Evolutionary conservation across 148 eudicot genomes (phyloP), one percentile per base, ranked within the genome.

Genomic region (Silene conica): DNA sequence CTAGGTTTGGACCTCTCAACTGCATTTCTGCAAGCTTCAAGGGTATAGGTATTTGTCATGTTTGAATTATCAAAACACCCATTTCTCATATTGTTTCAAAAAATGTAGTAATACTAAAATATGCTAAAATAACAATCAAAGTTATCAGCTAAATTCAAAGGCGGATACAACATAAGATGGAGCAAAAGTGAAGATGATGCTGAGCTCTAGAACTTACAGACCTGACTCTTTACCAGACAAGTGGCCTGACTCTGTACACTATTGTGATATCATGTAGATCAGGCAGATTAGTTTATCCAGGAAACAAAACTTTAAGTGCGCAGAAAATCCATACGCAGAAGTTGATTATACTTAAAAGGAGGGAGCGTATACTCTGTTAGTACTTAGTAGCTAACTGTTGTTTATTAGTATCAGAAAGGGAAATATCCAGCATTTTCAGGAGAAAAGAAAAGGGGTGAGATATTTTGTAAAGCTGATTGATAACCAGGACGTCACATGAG

Each of bases 191-290:
- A 41, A 67, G 13, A 45, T 59, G 23, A 15, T 52, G 22, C 50
- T 48, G 71, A 68, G 57, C 22, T 43, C 54, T 67, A 67, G 15
- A 67, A 41, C 25, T 67, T 67, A 46, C 71, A 68, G 10, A 15
- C 46, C 71, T 20, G 58, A 21, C 50, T 46, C 25, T 14, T 67
- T 67, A 14, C 43, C 70, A n/a, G 6, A 45, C 28, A 46, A 48
- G 71, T 48, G 34, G 57, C 2, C 71, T 68, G 11, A 9, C 25
- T 45, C 23, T 67, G 16, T 45, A 57, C 19, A 6, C 26, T 19
- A 11, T 8, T 23, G n/a, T 28, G 67, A 63, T 63, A 28, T 28
- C 18, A 1, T 23, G 65, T 61, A 13, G 66, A 23, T 62, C 38
- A 62, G 38, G 41, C 34, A 26, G 66, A 23, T 8, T 60, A 8